Conservation (phyloP, 75 land plant species). For the Selaginella tamariscina region DNA sequence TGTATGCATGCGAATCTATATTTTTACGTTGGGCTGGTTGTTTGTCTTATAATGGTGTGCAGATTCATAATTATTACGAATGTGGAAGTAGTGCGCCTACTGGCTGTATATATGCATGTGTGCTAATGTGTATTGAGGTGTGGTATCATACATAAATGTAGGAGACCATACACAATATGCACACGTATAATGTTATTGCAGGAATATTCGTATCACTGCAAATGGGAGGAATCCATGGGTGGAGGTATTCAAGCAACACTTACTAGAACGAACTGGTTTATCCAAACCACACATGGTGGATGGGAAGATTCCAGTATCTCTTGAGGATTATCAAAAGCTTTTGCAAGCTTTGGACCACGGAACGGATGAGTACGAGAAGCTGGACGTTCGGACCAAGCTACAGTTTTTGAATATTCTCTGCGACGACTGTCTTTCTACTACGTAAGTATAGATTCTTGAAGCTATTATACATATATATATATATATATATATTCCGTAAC, state of each 20-base stretch:
- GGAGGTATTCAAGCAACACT: conserved; percentile 15
- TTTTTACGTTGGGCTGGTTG: too few species aligned
- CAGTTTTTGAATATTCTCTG: conserved; percentile 50
- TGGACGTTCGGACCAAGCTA: conserved; percentile 38
- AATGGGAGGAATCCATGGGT: conserved; percentile 50
- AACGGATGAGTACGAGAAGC: conserved; percentile 30
- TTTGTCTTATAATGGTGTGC: too few species aligned
- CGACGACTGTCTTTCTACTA: conserved; percentile 53
- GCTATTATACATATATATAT: too few species aligned
- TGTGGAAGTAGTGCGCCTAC: too few species aligned
- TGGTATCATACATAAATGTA: too few species aligned
- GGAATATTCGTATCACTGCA: conserved; percentile 18
- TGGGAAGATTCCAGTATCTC: neutral
- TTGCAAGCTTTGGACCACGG: conserved; percentile 20
- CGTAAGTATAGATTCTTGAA: conserved; percentile 27
- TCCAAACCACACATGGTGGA: too few species aligned
- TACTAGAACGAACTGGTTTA: neutral
- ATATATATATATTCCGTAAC: too few species aligned
- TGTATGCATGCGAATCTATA: too few species aligned
- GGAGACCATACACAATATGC: too few species aligned
- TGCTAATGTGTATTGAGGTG: too few species aligned
- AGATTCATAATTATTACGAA: too few species aligned
- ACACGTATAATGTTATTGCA: neutral
- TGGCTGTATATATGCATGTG: too few species aligned
- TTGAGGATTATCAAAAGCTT: neutral